Evolutionary conservation across 78 protist species (phyloP), one percentile per base, ranked within the genome.

Genomic region (Dictyostelium discoideum): DNA sequence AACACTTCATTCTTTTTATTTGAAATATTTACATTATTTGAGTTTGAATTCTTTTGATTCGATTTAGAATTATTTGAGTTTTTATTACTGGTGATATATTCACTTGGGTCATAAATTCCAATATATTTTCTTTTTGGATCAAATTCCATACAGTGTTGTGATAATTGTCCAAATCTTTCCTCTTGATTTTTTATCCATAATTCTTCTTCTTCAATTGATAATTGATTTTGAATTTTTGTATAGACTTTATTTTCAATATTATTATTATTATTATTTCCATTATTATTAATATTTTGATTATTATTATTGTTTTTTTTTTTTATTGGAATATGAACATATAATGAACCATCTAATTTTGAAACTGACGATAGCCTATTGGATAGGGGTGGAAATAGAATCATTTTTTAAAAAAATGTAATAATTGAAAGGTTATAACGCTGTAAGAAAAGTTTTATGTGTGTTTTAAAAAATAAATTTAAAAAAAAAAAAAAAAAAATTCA

Each of bases 321-420:
- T 42, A 78, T 78, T 42, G 84, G 84, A 40, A 78, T 44, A 78
- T 78, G 84, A 78, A 78, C 84, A 42, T 78, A 44, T 44, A 78
- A 16, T 40, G 65, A 37, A 9, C 84, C 84, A 78, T 78, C 84
- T 44, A 78, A 22, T 44, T 44, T 78, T 9, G 84, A 78, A 18
- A 78, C 57, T 42, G 84, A 44, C 2, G 50, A 40, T 42, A 78
- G 10, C 57, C 84, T 42, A 22, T 78, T 37, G 9, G 48, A 42
- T 78, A 78, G 84, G 65, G 48, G 84, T 78, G 84, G 84, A 78
- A 42, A 78, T 78, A 78, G 84, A 20, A 78, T 78, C 84, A 78
- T 78, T 78, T 78, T 16, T 72, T 10, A 8, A 44, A 7, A 44
- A 3, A 44, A 44, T 44, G 0, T 44, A 44, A 44, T 44, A 44